Evolutionary conservation across 2,329 filamentous ascomycete species (phyloP).

Genomic region (Cyclaneusma minus): DNA sequence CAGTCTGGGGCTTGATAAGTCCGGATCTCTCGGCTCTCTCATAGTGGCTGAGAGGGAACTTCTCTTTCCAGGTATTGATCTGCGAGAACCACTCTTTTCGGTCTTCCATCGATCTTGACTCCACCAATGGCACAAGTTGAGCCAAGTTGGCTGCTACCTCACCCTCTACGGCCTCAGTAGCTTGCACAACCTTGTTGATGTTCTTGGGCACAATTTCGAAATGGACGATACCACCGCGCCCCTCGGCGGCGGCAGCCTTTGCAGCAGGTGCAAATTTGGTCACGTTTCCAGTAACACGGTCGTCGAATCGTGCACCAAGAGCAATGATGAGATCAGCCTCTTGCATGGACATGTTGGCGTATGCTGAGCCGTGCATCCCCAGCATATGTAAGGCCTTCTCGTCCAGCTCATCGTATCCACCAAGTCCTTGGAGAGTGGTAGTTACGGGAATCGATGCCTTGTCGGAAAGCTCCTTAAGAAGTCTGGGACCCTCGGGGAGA

Average conservation of each 20-base stretch:
- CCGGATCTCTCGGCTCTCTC: conserved; percentile 63
- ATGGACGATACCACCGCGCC: conserved; percentile 86
- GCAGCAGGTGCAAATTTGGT: conserved; percentile 81
- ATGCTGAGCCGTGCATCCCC: conserved; percentile 94
- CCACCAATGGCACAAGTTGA: conserved; percentile 57
- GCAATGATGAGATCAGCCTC: conserved; percentile 93
- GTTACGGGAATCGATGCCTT: conserved; percentile 89
- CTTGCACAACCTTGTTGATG: conserved; percentile 98
- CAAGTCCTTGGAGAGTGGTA: conserved; percentile 86
- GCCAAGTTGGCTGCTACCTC: conserved; percentile 72
- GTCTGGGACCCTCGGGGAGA: conserved; percentile 59
- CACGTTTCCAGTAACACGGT: conserved; percentile 75
- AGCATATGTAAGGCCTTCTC: conserved; percentile 95
- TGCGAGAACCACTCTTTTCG: conserved; percentile 78
- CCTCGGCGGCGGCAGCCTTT: conserved; percentile 68
- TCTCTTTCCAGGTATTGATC: conserved; percentile 81
- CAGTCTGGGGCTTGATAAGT: conserved; percentile 83
- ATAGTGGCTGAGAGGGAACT: conserved; percentile 73
- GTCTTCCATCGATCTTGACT: conserved; percentile 42
- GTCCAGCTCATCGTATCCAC: conserved; percentile 83
- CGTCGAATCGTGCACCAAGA: conserved; percentile 85
- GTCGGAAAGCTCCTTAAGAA: conserved; percentile 76
- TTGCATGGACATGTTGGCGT: conserved; percentile 97
- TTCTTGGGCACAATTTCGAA: conserved; percentile 99
- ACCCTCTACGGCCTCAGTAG: conserved; percentile 87